Conservation (phyloP, 2,329 filamentous ascomycete genomes). For the Ceratocystis colombiana region DNA sequence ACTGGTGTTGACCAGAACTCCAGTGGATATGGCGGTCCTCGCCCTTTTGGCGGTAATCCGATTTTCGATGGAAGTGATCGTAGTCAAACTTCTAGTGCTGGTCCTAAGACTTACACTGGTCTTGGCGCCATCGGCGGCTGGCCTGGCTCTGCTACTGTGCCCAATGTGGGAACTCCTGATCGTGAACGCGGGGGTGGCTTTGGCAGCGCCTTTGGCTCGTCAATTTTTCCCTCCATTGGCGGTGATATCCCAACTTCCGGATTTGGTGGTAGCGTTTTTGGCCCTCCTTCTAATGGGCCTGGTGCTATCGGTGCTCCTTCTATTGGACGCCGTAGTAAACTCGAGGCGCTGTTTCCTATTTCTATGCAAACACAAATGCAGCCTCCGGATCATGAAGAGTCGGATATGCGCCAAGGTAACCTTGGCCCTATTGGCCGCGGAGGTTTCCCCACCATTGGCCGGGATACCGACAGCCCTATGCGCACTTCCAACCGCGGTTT, state of each 20-base stretch:
- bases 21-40: conserved; percentile 45
- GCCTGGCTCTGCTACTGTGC: conserved; percentile 44
- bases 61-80: conserved; percentile 66
- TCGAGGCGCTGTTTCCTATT: conserved; percentile 76
- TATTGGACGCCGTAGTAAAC: conserved; percentile 66
- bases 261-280: conserved; percentile 61
- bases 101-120: conserved; percentile 60
- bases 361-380: conserved; percentile 91
- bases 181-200: conserved; percentile 47
- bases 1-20: conserved; percentile 33
- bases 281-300: conserved; percentile 41
- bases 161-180: conserved; percentile 58
- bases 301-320: conserved; percentile 51
- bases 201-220: conserved; percentile 59
- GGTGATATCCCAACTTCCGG: conserved; percentile 66
- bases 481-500: conserved; percentile 46
- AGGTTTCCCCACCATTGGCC: conserved; percentile 44
- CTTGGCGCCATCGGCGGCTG: conserved; percentile 55
- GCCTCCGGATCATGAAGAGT: conserved; percentile 56
- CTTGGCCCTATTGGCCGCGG: conserved; percentile 58
- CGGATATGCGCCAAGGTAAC: conserved; percentile 53
- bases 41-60: conserved; percentile 41
- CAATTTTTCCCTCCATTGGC: conserved; percentile 62
- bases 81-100: conserved; percentile 84
- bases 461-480: conserved; percentile 52